phyloP scores from a whole-genome alignment of 352 stramenopile genomes.

The Vaucheria bursata region DNA sequence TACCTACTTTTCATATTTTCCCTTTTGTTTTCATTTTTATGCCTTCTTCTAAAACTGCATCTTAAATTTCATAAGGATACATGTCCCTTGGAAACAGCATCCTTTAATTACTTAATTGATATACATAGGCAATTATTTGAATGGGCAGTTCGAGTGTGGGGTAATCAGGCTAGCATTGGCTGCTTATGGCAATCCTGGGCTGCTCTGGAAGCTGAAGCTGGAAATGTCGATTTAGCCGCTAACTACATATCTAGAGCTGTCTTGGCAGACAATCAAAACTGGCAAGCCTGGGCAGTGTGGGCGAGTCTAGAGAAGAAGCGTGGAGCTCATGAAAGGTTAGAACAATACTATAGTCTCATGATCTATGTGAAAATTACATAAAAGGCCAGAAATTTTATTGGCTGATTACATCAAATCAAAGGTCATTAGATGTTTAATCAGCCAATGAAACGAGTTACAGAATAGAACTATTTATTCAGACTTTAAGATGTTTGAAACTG shows the following conservation, averaged over 20 bases:
- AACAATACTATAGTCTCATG: not conserved
- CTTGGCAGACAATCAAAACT: not conserved
- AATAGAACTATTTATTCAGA: too few relatives aligned
- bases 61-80: too few relatives aligned
- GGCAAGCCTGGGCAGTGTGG: conserved; percentile 10
- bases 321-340: not conserved
- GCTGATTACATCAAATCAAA: not conserved
- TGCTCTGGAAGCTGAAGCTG: not conserved
- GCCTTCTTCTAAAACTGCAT: too few relatives aligned
- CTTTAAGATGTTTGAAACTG: too few relatives aligned
- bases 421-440: not conserved
- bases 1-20: too few relatives aligned
- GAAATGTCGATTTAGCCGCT: not conserved
- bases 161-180: not conserved
- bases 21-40: too few relatives aligned
- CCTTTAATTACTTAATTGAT: too few relatives aligned
- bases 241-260: conserved; percentile 12
- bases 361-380: not conserved
- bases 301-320: conserved; percentile 1
- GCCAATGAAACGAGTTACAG: not conserved
- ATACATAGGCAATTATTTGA: too few relatives aligned
- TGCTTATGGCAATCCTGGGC: conserved; percentile 2
- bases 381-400: not conserved
- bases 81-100: too few relatives aligned
- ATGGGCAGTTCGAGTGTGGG: not conserved